phyloP scores from a whole-genome alignment of 2,329 filamentous ascomycete genomes.

The Colletotrichum noveboracense region DNA sequence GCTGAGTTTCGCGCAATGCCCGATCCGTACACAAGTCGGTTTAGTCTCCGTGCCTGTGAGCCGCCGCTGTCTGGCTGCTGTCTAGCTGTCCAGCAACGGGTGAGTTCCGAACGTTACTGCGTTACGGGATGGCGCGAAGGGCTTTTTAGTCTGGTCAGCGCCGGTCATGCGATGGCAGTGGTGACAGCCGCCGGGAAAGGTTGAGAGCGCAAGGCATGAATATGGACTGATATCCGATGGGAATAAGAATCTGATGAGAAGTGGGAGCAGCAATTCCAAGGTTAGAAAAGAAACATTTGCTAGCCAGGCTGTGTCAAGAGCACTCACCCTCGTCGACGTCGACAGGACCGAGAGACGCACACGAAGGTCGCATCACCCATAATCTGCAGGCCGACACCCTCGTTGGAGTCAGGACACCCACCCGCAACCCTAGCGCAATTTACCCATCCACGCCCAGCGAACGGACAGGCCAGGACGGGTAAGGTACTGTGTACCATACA shows the following conservation, averaged over 20 bases:
- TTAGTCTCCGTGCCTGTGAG: slow-evolving; percentile 8
- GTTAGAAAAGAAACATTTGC: not conserved
- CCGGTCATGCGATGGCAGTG: not conserved
- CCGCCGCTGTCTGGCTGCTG: not conserved
- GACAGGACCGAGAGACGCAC: not conserved
- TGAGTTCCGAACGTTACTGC: not conserved
- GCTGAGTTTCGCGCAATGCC: slow-evolving; percentile 15
- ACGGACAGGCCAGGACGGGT: not conserved
- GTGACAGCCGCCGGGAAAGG: not conserved
- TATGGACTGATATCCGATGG: not conserved
- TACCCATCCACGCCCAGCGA: slow-evolving; percentile 14
- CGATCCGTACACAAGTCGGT: slow-evolving; percentile 4
- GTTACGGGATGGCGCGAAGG: not conserved
- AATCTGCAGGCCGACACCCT: slow-evolving; percentile 12
- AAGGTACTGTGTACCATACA: not conserved
- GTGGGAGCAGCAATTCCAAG: not conserved
- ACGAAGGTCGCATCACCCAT: not conserved
- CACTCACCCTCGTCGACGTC: not conserved
- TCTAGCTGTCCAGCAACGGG: not conserved
- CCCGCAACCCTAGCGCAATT: slow-evolving; percentile 18
- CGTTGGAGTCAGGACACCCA: slow-evolving; percentile 19
- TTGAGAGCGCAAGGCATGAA: not conserved
- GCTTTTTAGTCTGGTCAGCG: not conserved
- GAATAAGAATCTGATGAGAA: not conserved
- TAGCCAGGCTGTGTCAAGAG: not conserved